Evolutionary conservation across 495 filamentous ascomycete species (phyloP).

Genomic region (Penicillium verhagenii): DNA sequence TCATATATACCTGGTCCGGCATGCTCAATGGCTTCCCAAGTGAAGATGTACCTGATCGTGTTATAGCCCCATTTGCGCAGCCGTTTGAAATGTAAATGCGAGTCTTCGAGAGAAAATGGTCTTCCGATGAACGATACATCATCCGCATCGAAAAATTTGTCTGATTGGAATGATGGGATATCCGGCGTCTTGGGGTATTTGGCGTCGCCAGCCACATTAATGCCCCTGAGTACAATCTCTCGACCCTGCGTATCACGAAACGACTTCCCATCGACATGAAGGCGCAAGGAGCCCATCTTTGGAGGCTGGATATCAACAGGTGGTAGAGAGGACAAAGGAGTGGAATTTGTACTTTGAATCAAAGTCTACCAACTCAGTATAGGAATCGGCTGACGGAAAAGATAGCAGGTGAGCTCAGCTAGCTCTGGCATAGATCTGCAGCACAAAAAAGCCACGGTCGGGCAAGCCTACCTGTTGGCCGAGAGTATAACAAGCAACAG

Average conservation of each 20-base stretch:
- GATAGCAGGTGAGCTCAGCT: neutral
- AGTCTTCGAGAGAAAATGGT: conserved; percentile 80
- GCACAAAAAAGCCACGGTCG: neutral
- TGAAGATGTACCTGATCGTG: conserved; percentile 93
- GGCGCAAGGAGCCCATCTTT: conserved; percentile 43
- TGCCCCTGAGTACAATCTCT: conserved; percentile 66
- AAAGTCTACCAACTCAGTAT: neutral
- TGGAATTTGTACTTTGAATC: neutral
- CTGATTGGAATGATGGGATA: conserved; percentile 71
- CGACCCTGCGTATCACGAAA: conserved; percentile 72
- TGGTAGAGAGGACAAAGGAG: neutral
- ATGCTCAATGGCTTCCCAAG: conserved; percentile 98
- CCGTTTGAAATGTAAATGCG: conserved; percentile 82
- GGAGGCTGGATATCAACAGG: no score
- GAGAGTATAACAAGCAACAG: neutral
- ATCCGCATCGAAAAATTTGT: conserved; percentile 91
- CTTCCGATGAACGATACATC: conserved; percentile 84
- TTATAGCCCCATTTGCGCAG: conserved; percentile 91
- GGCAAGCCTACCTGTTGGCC: neutral
- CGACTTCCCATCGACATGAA: conserved; percentile 77
- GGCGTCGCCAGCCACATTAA: conserved; percentile 67
- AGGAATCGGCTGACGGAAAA: neutral
- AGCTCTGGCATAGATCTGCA: neutral
- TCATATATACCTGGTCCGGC: conserved; percentile 93
- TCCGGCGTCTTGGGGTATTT: conserved; percentile 75